Conservation (phyloP, 1,139 yeast species). For the Lodderomyces parapsilosis region DNA sequence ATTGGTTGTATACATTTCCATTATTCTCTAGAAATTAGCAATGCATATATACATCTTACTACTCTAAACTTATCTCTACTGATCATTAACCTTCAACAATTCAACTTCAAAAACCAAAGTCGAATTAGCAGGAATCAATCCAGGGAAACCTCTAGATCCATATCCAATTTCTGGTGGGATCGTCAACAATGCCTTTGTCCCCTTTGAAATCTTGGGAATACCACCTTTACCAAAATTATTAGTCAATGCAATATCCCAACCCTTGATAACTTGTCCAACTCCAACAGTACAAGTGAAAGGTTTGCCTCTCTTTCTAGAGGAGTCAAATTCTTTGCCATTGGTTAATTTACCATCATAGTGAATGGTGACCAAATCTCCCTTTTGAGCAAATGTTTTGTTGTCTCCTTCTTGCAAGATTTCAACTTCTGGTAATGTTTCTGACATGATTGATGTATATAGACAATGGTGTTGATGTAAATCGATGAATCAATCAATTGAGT, state of each 20-base stretch:
- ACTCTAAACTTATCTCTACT: not conserved
- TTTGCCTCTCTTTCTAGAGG: conserved; percentile 88
- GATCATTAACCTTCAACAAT: conserved; percentile 62
- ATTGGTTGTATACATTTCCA: too few relatives aligned
- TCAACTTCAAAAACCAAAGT: conserved; percentile 92
- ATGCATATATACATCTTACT: not conserved
- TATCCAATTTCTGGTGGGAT: conserved; percentile 94
- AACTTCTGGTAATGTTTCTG: conserved; percentile 27
- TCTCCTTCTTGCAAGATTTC: conserved; percentile 63
- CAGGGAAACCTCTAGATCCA: conserved; percentile 94
- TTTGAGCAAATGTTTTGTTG: conserved; percentile 79
- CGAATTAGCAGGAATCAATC: conserved; percentile 93
- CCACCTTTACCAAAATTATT: conserved; percentile 46
- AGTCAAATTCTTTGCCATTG: conserved; percentile 92
- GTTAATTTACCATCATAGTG: conserved; percentile 95
- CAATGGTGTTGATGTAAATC: not conserved
- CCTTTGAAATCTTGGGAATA: conserved; percentile 88
- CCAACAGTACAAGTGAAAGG: conserved; percentile 94
- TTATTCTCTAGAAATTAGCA: not conserved
- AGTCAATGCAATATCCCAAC: conserved; percentile 65
- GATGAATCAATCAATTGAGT: not conserved
- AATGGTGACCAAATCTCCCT: conserved; percentile 85
- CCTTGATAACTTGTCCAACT: conserved; percentile 92
- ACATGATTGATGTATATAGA: conserved; percentile 6
- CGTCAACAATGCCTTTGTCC: conserved; percentile 87